Percentiles rank a stretch among this genome's conserved stretches.
Conservation (phyloP, 306 rosid genomes). For the Casuarina glauca region DNA sequence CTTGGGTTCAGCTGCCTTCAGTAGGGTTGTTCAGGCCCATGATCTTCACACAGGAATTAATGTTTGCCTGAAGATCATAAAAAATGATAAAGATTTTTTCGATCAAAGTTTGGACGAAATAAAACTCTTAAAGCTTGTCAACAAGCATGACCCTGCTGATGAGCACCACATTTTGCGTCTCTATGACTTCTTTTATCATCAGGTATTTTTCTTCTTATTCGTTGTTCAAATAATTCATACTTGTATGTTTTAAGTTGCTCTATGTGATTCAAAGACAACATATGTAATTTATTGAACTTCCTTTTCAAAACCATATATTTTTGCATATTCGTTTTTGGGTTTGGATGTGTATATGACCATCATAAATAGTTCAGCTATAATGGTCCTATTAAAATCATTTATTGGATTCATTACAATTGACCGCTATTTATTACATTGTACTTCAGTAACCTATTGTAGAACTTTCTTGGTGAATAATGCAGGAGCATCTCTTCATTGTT, state of each 20-base stretch:
- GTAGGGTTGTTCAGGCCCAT: conserved; percentile 92
- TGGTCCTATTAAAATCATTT: conserved; percentile 22
- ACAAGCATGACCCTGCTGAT: conserved; percentile 89
- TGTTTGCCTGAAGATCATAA: conserved; percentile 97
- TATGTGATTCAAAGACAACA: neutral
- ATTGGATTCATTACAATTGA: conserved; percentile 12
- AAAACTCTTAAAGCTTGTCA: conserved; percentile 90
- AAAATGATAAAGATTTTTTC: conserved; percentile 94
- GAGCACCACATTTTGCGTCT: conserved; percentile 78
- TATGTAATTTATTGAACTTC: neutral
- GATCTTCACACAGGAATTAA: conserved; percentile 82
- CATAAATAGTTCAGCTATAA: neutral
- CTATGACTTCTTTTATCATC: conserved; percentile 93
- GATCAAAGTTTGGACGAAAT: conserved; percentile 98
- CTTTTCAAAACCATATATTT: neutral
- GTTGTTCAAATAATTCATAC: neutral
- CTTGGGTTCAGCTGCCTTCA: conserved; percentile 96
- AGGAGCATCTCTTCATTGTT: conserved; percentile 98
- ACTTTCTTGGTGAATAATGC: conserved; percentile 18
- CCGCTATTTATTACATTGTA: neutral
- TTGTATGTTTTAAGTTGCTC: neutral
- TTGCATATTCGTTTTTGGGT: neutral
- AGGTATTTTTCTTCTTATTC: conserved; percentile 43
- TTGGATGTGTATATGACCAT: neutral
- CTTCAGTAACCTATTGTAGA: neutral